These are phyloP conservation scores for Sugiyamaella americana DNA, from an alignment of 805 yeast genomes.

Conservation along the genomic window DNA sequence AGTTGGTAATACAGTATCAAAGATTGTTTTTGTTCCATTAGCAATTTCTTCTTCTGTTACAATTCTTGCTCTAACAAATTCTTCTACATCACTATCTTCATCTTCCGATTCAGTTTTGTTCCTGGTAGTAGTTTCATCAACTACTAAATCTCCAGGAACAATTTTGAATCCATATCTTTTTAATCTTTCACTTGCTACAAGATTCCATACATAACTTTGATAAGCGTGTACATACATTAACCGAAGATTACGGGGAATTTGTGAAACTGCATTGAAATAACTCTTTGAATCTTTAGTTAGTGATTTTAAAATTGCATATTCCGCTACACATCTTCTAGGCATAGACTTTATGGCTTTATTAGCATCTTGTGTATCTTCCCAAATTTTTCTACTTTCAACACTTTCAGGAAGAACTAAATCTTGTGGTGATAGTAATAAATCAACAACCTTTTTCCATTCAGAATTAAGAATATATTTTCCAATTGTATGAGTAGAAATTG, in stretches of 20 bases:
- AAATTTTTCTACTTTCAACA: slow-evolving; percentile 69
- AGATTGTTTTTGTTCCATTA: slow-evolving; percentile 53
- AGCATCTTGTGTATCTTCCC: slow-evolving; percentile 73
- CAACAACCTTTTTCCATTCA: slow-evolving; percentile 76
- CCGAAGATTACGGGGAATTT: slow-evolving; percentile 85
- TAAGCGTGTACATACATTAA: slow-evolving; percentile 97
- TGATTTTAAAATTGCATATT: slow-evolving; percentile 58
- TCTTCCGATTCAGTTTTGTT: slow-evolving; percentile 63
- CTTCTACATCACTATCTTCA: not conserved
- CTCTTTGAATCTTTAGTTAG: slow-evolving; percentile 49
- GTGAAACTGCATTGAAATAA: slow-evolving; percentile 76
- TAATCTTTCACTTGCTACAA: slow-evolving; percentile 71
- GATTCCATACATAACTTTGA: slow-evolving; percentile 93
- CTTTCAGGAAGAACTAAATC: slow-evolving; percentile 79
- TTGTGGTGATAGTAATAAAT: slow-evolving; percentile 77
- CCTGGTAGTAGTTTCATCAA: slow-evolving; percentile 36
- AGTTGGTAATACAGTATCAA: slow-evolving; percentile 87
- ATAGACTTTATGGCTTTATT: slow-evolving; percentile 56
- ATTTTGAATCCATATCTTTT: slow-evolving; percentile 61
- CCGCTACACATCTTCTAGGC: slow-evolving; percentile 90
- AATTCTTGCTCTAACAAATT: slow-evolving; percentile 59
- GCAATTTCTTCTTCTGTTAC: slow-evolving; percentile 70
- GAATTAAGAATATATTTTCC: slow-evolving; percentile 67
- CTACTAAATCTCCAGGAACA: slow-evolving; percentile 77
- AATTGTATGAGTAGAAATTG: slow-evolving; percentile 81